Conservation (phyloP, 257 asterid species). For the Datura wrightii region DNA sequence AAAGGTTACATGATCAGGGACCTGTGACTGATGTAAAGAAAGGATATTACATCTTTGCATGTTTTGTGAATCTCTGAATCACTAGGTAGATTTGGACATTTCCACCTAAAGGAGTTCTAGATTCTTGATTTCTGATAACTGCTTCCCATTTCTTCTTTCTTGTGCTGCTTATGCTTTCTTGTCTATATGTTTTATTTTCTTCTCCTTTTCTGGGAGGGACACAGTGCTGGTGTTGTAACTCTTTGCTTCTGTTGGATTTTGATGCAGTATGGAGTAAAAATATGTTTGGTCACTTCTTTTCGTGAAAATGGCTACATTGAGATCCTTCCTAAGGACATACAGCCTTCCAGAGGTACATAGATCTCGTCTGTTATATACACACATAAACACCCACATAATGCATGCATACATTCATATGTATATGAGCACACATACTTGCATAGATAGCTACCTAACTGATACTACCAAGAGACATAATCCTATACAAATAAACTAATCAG, state of each 20-base stretch:
- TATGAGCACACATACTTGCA: background rate
- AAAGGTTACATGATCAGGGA: too few relatives aligned
- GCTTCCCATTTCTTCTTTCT: background rate
- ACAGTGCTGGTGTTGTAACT: background rate
- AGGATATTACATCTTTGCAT: background rate
- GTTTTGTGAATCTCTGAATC: background rate
- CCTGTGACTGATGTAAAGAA: background rate
- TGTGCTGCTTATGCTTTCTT: background rate
- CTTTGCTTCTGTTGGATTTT: background rate
- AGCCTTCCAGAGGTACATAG: slow-evolving; percentile 63
- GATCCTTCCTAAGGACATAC: slow-evolving; percentile 73
- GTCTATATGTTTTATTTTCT: background rate
- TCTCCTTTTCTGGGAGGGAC: background rate
- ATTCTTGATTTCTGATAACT: slow-evolving; percentile 9
- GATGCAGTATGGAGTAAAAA: slow-evolving; percentile 77
- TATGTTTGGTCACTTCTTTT: slow-evolving; percentile 87
- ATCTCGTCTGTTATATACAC: background rate
- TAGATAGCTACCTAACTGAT: background rate
- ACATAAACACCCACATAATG: background rate
- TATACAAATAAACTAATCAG: slow-evolving; percentile 9
- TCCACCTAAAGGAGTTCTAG: background rate
- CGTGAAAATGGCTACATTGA: slow-evolving; percentile 83
- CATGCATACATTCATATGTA: background rate
- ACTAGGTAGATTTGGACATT: slow-evolving; percentile 16
- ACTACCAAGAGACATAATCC: slow-evolving; percentile 9